Percentiles rank a stretch among this genome's conserved stretches.
Evolutionary conservation across 768 basidiomycete species (phyloP).

Genomic region (Boletus eberwhitei): DNA sequence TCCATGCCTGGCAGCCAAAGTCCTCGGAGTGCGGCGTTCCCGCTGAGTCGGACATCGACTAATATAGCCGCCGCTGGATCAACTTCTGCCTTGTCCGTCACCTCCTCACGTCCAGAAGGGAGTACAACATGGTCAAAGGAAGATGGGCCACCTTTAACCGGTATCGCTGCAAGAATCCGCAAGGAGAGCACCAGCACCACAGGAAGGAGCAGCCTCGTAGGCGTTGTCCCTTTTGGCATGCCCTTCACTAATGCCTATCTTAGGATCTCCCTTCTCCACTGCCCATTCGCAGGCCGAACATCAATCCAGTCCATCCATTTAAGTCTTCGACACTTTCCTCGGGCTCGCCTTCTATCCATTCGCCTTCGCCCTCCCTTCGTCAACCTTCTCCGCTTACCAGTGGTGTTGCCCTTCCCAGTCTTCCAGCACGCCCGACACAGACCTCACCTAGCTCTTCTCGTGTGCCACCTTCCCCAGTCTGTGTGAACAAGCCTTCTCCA

Average conservation of each 20-base stretch:
- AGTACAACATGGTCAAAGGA: constrained; percentile 38
- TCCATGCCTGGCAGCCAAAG: constrained; percentile 39
- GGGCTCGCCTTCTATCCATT: constrained; percentile 47
- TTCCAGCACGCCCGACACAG: constrained; percentile 36
- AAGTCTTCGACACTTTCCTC: constrained; percentile 50
- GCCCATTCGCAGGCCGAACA: constrained; percentile 43
- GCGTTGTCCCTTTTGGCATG: background rate
- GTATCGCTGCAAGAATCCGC: constrained; percentile 43
- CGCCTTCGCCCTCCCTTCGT: constrained; percentile 45
- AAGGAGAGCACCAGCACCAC: constrained; percentile 49
- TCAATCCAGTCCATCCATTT: constrained; percentile 45
- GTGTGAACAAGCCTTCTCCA: constrained; percentile 35
- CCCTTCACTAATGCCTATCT: constrained; percentile 6
- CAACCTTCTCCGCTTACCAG: constrained; percentile 44
- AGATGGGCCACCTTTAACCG: constrained; percentile 31
- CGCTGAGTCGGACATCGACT: constrained; percentile 35
- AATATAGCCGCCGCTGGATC: constrained; percentile 31
- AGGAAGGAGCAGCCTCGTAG: constrained; percentile 30
- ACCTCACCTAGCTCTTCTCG: constrained; percentile 43
- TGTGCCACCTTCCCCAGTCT: constrained; percentile 38
- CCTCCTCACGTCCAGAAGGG: constrained; percentile 39
- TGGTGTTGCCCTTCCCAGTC: constrained; percentile 27
- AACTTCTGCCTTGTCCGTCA: constrained; percentile 39
- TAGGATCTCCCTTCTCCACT: constrained; percentile 40
- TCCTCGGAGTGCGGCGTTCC: constrained; percentile 33